These are phyloP conservation scores for Globisporangium ultimum DNA, from an alignment of 352 stramenopile species.

Conservation along the genomic window DNA sequence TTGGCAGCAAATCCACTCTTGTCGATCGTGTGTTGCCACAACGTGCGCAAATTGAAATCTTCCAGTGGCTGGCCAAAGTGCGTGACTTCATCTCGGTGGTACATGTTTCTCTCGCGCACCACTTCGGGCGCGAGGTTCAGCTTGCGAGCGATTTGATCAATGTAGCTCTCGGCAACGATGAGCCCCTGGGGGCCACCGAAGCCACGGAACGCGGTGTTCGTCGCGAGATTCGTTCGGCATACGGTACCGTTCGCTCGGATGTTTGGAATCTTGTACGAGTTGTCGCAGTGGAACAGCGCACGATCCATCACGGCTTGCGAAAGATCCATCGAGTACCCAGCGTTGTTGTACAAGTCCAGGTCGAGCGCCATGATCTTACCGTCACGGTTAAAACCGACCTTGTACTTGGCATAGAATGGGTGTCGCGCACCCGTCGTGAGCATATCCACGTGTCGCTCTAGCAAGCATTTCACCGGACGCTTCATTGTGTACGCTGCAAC, in stretches of 20 bases:
- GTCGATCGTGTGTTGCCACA: conserved; percentile 76
- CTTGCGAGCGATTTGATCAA: conserved; percentile 92
- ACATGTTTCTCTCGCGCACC: conserved; percentile 91
- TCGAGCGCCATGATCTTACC: conserved; percentile 89
- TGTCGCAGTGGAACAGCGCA: conserved; percentile 95
- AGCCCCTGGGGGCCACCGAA: conserved; percentile 95
- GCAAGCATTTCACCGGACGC: conserved; percentile 86
- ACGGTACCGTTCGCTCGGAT: conserved; percentile 84
- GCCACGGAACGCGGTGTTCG: conserved; percentile 95
- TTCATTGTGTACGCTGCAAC: conserved; percentile 88
- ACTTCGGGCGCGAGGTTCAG: conserved; percentile 68
- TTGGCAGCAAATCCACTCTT: conserved; percentile 74
- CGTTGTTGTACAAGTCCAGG: conserved; percentile 94
- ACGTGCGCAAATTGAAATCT: conserved; percentile 88
- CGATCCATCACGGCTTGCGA: conserved; percentile 93
- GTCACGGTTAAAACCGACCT: conserved; percentile 78
- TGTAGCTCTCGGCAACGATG: conserved; percentile 90
- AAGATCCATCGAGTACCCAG: conserved; percentile 93
- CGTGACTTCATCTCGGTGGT: conserved; percentile 83
- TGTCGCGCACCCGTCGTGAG: conserved; percentile 90
- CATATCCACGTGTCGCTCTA: conserved; percentile 96
- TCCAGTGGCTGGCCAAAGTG: conserved; percentile 93
- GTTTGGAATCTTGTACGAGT: conserved; percentile 93
- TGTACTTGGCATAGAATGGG: conserved; percentile 94
- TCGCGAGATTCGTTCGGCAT: conserved; percentile 94